Conservation (phyloP, 2,329 filamentous ascomycete genomes). For the Cyphellophora attinorum region DNA sequence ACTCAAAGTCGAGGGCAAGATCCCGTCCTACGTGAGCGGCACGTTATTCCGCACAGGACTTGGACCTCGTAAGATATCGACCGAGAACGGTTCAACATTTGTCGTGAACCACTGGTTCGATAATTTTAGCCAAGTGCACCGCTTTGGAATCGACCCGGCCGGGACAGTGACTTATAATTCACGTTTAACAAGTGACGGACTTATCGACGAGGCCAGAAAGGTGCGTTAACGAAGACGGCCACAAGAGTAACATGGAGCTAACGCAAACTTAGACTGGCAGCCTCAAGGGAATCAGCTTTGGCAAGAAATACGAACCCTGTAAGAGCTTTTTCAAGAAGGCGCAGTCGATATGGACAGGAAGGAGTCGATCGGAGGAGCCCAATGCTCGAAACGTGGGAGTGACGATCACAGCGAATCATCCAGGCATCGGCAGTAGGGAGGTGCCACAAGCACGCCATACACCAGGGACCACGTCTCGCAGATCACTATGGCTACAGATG, state of each 20-base stretch:
- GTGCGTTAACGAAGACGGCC: no score
- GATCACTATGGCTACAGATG: constrained; percentile 54
- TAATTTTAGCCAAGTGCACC: constrained; percentile 56
- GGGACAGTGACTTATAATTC: constrained; percentile 58
- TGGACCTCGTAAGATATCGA: constrained; percentile 54
- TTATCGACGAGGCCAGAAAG: constrained; percentile 52
- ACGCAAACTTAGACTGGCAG: no score
- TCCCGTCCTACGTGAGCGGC: constrained; percentile 64
- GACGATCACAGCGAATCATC: constrained; percentile 55
- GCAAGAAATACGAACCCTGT: constrained; percentile 63
- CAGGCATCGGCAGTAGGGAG: constrained; percentile 36
- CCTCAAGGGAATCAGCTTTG: constrained; percentile 54
- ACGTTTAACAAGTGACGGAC: constrained; percentile 54
- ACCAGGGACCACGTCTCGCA: constrained; percentile 29
- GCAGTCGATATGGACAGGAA: constrained; percentile 48
- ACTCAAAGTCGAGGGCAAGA: constrained; percentile 53
- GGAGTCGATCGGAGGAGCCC: constrained; percentile 9
- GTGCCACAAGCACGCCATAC: constrained; percentile 9
- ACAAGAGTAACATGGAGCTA: no score
- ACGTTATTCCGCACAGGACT: constrained; percentile 67
- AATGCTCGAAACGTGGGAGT: constrained; percentile 53
- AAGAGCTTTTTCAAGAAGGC: constrained; percentile 63
- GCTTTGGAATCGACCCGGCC: constrained; percentile 51
- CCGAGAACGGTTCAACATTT: constrained; percentile 48
- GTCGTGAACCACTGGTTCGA: constrained; percentile 72